phyloP scores from a whole-genome alignment of 768 basidiomycete genomes.

The Tricholoma matsutake region DNA sequence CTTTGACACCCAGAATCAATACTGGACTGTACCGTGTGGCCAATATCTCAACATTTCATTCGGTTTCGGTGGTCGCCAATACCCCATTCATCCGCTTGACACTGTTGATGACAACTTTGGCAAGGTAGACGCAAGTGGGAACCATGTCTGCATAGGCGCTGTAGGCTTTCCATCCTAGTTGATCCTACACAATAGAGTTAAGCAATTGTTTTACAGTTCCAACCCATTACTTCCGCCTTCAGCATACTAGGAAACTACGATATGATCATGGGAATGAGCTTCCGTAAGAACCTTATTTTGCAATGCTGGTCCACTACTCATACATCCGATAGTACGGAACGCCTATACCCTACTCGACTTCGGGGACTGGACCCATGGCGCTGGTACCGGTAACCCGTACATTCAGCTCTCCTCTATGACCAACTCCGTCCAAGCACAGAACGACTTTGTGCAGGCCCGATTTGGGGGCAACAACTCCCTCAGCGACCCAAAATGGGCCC shows the following conservation, averaged over 20 bases:
- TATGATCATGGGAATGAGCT: slow-evolving; percentile 80
- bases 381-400: slow-evolving; percentile 53
- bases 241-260: slow-evolving; percentile 76
- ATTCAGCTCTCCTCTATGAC: slow-evolving; percentile 68
- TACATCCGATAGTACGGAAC: slow-evolving; percentile 60
- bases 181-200: background rate
- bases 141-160: slow-evolving; percentile 61
- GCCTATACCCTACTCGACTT: slow-evolving; percentile 70
- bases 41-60: slow-evolving; percentile 70
- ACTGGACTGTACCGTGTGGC: slow-evolving; percentile 75
- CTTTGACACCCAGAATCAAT: slow-evolving; percentile 50
- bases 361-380: slow-evolving; percentile 60
- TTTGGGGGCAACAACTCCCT: slow-evolving; percentile 58
- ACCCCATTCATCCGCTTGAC: slow-evolving; percentile 76
- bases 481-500: slow-evolving; percentile 48
- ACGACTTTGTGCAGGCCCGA: slow-evolving; percentile 66
- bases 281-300: slow-evolving; percentile 44
- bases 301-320: background rate
- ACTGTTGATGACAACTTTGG: slow-evolving; percentile 57
- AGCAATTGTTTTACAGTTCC: slow-evolving; percentile 50
- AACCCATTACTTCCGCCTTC: slow-evolving; percentile 80
- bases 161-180: slow-evolving; percentile 37
- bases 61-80: slow-evolving; percentile 65
- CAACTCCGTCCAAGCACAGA: slow-evolving; percentile 45
- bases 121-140: slow-evolving; percentile 45